Conservation (phyloP, 2,329 filamentous ascomycete genomes). For the Trematosphaeria pertusa region DNA sequence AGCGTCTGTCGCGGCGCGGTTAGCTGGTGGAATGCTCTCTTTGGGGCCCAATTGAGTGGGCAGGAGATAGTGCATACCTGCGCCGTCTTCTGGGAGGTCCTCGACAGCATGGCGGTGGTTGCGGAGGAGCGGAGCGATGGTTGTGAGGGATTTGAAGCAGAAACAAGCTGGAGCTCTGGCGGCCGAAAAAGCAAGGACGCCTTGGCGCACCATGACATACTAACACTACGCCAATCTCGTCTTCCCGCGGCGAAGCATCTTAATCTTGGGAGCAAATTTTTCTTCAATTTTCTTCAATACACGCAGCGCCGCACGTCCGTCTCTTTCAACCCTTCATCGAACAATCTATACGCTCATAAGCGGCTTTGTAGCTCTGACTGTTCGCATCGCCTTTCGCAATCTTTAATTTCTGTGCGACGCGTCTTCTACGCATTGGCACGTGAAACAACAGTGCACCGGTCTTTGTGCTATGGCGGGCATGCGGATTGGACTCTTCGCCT, state of each 20-base stretch:
- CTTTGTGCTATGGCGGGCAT: too few relatives aligned
- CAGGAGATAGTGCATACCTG: slow-evolving; percentile 50
- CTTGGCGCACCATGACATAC: slow-evolving; percentile 39
- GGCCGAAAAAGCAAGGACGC: slow-evolving; percentile 42
- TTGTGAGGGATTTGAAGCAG: slow-evolving; percentile 46
- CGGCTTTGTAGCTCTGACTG: too few relatives aligned
- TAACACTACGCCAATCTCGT: slow-evolving; percentile 31
- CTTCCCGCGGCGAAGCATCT: slow-evolving; percentile 24
- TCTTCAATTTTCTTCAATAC: too few relatives aligned
- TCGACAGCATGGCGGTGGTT: slow-evolving; percentile 52
- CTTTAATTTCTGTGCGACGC: too few relatives aligned
- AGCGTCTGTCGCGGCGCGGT: slow-evolving; percentile 56
- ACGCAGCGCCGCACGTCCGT: too few relatives aligned
- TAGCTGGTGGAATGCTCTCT: slow-evolving; percentile 24
- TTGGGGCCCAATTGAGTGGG: slow-evolving; percentile 32
- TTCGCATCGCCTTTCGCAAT: too few relatives aligned
- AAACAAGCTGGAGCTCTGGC: slow-evolving; percentile 43
- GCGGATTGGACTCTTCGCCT: too few relatives aligned
- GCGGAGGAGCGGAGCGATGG: slow-evolving; percentile 30
- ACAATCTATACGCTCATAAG: too few relatives aligned
- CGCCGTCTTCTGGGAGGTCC: slow-evolving; percentile 55
- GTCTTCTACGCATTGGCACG: too few relatives aligned
- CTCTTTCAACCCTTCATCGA: too few relatives aligned
- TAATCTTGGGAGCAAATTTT: slow-evolving; percentile 20
- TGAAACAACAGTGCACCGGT: too few relatives aligned